Base-by-base conservation (phyloP, 768 basidiomycete genomes). In the Suillus alpinus region DNA sequence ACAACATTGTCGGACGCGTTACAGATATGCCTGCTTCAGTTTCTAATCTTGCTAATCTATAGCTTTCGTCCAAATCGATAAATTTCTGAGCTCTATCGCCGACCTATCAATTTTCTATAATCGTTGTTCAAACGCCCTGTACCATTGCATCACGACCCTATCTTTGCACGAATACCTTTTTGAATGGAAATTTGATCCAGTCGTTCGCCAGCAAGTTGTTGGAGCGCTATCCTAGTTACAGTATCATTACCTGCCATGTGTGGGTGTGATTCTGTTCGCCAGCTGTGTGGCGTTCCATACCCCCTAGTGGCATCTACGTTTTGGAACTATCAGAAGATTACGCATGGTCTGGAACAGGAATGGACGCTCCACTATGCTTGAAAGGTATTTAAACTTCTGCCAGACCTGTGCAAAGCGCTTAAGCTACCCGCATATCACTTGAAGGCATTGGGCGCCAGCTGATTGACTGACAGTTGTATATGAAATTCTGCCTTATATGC, bases 1-100 rank as follows among this genome's bases (percentile, higher is more conserved):
- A 98, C 78, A 91, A 90, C 68, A 79, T 97, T 59, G 88, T 96
- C 12, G 93, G 94, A 3, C 83, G 80, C 56, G 89, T 96, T 26
- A 67, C 76, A 12, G 86, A 89, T 66, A 70, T 83, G 59, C 83
- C 83, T 13, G 66, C 66, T 37, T 71, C 71, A 1, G 80, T 76
- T 47, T 65, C 69, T 37, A 67, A 60, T 31, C 37, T 29, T 16
- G 9, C 53, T 55, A 55, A 55, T 39, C 53, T 55, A 55, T 55
- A 55, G 26, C 23, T 29, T 39, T 29, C 23, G 10, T 29, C 37
- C 10, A 55, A 55, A 55, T 50, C 29, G 29, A 50, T 31, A n/a
- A 26, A 31, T 32, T n/a, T n/a, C n/a, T n/a, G n/a, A n/a, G n/a
- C 37, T 39, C 36, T 55, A 55, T 39, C 37, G 23, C 37, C 53